Conservation (phyloP, 306 rosid genomes). For the Acacia crassicarpa region DNA sequence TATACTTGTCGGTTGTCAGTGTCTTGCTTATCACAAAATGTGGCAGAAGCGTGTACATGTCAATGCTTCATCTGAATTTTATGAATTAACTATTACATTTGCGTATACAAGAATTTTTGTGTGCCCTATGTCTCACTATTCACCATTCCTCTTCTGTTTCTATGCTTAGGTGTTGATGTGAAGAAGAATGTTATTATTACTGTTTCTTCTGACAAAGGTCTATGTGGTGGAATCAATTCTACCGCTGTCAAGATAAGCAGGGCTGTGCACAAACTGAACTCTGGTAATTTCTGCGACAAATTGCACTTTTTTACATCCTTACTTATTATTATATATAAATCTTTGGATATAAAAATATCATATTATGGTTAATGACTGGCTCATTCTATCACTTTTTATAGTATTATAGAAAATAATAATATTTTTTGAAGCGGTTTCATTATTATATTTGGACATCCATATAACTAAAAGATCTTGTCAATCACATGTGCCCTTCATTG, state of each 20-base stretch:
- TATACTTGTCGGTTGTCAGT: background rate
- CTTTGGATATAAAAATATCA: background rate
- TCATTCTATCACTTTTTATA: background rate
- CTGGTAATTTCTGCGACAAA: constrained; percentile 57
- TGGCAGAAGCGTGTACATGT: background rate
- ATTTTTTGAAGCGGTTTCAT: background rate
- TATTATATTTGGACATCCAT: background rate
- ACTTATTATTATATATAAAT: background rate
- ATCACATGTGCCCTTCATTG: background rate
- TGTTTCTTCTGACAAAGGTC: constrained; percentile 95
- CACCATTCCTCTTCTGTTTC: constrained; percentile 23
- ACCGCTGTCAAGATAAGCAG: constrained; percentile 96
- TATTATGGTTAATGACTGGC: background rate
- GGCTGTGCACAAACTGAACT: constrained; percentile 54
- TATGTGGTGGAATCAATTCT: constrained; percentile 98
- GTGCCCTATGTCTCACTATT: constrained; percentile 27
- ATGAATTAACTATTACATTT: constrained; percentile 8
- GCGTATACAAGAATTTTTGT: background rate
- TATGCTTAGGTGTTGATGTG: constrained; percentile 58
- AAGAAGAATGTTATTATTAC: constrained; percentile 85
- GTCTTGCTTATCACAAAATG: background rate
- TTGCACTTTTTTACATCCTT: background rate
- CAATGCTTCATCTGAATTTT: constrained; percentile 1
- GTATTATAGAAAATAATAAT: background rate
- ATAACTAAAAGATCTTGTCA: background rate